Evolutionary conservation across 176 grass and related monocot genomes (phyloP).

Genomic region (Coix lacrymajobi): DNA sequence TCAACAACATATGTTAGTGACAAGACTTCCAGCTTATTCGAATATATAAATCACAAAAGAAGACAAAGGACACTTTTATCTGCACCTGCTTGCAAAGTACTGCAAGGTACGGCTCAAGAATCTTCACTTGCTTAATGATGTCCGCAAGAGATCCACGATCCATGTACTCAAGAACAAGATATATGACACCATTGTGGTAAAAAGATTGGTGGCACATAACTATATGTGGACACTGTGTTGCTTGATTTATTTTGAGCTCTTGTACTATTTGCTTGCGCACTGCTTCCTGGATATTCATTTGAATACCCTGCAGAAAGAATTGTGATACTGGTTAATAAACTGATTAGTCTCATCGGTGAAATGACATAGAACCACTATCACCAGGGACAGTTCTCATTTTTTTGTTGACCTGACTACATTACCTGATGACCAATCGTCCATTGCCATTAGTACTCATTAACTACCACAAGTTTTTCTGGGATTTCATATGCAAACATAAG

Average conservation of each 20-base stretch:
- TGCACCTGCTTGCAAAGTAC: conserved; percentile 91
- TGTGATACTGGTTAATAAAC: background rate
- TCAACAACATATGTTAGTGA: background rate
- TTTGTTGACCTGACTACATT: background rate
- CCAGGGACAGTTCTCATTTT: background rate
- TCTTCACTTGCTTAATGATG: conserved; percentile 95
- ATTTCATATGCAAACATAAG: conserved; percentile 4
- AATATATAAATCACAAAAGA: background rate
- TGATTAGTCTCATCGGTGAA: background rate
- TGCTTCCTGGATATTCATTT: conserved; percentile 97
- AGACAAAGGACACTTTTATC: background rate
- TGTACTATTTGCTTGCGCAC: conserved; percentile 95
- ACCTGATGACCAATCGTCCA: background rate
- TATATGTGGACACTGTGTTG: conserved; percentile 62
- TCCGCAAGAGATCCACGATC: conserved; percentile 89
- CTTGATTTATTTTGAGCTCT: conserved; percentile 99
- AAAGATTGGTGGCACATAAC: conserved; percentile 94
- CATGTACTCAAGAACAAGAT: conserved; percentile 97
- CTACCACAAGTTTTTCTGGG: background rate
- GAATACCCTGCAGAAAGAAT: conserved; percentile 66
- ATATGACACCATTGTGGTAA: conserved; percentile 99
- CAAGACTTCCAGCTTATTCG: background rate
- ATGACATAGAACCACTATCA: background rate
- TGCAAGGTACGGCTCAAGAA: conserved; percentile 93
- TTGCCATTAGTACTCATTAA: background rate